Evolutionary conservation across 23 red algal species (phyloP).

Genomic region (Gracilaria gracilis): DNA sequence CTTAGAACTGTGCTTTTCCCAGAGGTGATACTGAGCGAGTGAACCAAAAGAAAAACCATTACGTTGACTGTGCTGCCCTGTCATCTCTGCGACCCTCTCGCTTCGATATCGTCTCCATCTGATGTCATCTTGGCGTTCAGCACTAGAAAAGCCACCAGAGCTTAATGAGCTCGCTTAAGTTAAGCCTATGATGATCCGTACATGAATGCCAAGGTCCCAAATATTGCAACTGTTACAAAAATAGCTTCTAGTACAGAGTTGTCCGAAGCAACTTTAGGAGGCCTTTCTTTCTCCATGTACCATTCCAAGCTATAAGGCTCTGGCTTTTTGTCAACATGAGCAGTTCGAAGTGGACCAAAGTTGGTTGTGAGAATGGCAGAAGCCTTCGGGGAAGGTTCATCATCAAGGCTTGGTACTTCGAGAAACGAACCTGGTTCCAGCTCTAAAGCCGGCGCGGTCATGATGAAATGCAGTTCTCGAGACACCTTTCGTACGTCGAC

Average conservation of each 20-base stretch:
- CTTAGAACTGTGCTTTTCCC: background rate
- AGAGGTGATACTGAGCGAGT: background rate
- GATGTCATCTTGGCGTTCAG: background rate
- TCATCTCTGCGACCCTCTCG: no score
- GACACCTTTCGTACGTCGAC: slow-evolving; percentile 87
- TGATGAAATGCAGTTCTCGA: slow-evolving; percentile 84
- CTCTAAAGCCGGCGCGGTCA: slow-evolving; percentile 80
- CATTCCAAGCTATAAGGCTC: slow-evolving; percentile 91
- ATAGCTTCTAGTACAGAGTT: slow-evolving; percentile 45
- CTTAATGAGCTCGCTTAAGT: background rate
- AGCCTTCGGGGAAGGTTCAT: slow-evolving; percentile 42
- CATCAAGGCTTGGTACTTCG: slow-evolving; percentile 61
- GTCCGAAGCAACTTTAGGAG: slow-evolving; percentile 48
- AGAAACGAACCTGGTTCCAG: slow-evolving; percentile 81
- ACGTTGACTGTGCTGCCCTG: background rate
- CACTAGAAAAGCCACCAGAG: background rate
- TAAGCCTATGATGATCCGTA: slow-evolving; percentile 9
- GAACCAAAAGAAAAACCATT: background rate
- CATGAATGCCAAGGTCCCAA: slow-evolving; percentile 54
- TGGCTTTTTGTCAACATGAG: slow-evolving; percentile 60
- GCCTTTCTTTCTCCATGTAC: slow-evolving; percentile 81
- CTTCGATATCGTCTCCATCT: background rate
- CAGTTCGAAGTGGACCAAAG: slow-evolving; percentile 57
- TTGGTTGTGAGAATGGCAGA: slow-evolving; percentile 23
- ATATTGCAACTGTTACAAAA: slow-evolving; percentile 25